Evolutionary conservation across 2,329 filamentous ascomycete genomes (phyloP).

Genomic region (Tricladium varicosporioides): DNA sequence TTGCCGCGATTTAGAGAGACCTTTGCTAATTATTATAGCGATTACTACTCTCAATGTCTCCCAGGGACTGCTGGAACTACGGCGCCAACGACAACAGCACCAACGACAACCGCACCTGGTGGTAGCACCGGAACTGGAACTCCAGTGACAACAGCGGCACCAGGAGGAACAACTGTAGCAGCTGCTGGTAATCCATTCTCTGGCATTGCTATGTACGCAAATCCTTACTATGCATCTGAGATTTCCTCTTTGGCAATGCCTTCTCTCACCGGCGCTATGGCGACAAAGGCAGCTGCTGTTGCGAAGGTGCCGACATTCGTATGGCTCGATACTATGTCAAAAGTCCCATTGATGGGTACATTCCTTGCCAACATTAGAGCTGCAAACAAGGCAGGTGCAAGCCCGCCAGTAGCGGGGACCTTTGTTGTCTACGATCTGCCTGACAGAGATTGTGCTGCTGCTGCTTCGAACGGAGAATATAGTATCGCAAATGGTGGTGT

Average conservation of each 20-base stretch:
- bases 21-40: too few species aligned
- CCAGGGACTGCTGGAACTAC: constrained; percentile 19
- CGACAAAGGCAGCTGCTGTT: constrained; percentile 47
- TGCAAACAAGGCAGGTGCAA: constrained; percentile 47
- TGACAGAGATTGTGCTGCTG: constrained; percentile 61
- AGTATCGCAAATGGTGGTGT: constrained; percentile 48
- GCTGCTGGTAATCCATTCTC: constrained; percentile 52
- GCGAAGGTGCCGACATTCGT: constrained; percentile 50
- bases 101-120: constrained; percentile 21
- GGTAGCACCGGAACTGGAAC: constrained; percentile 6
- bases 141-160: constrained; percentile 7
- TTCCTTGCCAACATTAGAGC: constrained; percentile 47
- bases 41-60: constrained; percentile 33
- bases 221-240: constrained; percentile 52
- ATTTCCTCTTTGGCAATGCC: constrained; percentile 58
- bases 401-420: constrained; percentile 43
- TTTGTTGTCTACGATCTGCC: constrained; percentile 64
- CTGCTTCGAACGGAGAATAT: constrained; percentile 62
- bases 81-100: constrained; percentile 18
- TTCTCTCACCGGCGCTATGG: constrained; percentile 54
- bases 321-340: constrained; percentile 50
- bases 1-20: too few species aligned
- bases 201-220: constrained; percentile 48
- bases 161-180: constrained; percentile 26
- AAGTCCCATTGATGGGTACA: constrained; percentile 47